Conservation (phyloP, 257 asterid genomes). For the Solanum ossicruentum region DNA sequence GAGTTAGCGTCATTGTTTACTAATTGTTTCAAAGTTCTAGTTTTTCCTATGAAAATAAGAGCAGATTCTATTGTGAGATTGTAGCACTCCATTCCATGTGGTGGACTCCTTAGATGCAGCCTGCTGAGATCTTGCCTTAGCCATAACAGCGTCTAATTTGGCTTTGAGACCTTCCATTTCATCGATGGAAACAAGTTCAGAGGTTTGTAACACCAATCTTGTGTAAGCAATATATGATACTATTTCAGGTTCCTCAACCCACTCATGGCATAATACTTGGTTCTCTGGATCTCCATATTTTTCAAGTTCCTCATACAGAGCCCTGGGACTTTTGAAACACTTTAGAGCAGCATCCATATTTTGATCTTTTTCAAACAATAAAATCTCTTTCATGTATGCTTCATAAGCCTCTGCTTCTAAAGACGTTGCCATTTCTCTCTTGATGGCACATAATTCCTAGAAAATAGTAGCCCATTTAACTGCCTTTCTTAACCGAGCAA, state of each 20-base stretch:
- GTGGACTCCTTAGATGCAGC: constrained; percentile 44
- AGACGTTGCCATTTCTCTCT: constrained; percentile 88
- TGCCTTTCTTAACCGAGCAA: constrained; percentile 90
- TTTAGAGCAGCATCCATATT: constrained; percentile 84
- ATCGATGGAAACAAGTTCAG: constrained; percentile 69
- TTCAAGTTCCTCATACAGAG: constrained; percentile 97
- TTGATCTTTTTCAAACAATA: constrained; percentile 85
- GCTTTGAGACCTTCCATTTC: constrained; percentile 97
- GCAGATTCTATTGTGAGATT: too few species aligned
- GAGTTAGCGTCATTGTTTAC: too few species aligned
- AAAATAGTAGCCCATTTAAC: constrained; percentile 81
- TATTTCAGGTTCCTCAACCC: constrained; percentile 92
- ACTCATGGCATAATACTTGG: constrained; percentile 82
- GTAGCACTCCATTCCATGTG: too few species aligned
- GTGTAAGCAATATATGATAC: constrained; percentile 74
- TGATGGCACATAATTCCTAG: constrained; percentile 68
- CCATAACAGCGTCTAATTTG: constrained; percentile 94
- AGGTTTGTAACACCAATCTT: constrained; percentile 75
- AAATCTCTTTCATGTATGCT: constrained; percentile 81
- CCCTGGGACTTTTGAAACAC: constrained; percentile 92
- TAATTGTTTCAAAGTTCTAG: too few species aligned
- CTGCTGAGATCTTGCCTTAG: constrained; percentile 97
- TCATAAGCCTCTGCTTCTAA: constrained; percentile 85
- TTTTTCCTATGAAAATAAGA: too few species aligned
- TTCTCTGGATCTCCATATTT: constrained; percentile 91